These are phyloP conservation scores for Nicotiana sylvestris DNA, from an alignment of 257 asterid genomes.

Conservation along the genomic window DNA sequence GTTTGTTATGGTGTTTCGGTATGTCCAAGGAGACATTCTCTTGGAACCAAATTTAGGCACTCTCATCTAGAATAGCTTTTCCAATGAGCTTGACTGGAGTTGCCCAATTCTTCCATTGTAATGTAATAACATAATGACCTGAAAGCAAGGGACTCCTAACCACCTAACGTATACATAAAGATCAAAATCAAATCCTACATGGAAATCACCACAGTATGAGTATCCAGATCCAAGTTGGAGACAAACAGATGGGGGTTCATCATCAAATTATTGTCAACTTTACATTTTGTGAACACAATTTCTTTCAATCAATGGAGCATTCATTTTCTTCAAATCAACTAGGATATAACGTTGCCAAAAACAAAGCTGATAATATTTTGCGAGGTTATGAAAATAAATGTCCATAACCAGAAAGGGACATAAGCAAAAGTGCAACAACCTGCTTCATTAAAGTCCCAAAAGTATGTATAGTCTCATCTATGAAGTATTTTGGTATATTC, in stretches of 20 bases:
- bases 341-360: neutral
- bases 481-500: neutral
- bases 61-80: neutral
- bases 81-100: neutral
- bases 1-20: neutral
- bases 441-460: neutral
- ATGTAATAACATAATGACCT: neutral
- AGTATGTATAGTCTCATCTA: neutral
- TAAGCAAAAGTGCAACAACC: neutral
- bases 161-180: neutral
- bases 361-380: neutral
- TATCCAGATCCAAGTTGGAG: neutral
- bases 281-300: neutral
- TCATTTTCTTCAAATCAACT: neutral
- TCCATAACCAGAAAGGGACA: neutral
- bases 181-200: neutral
- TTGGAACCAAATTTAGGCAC: neutral
- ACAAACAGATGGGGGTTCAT: neutral
- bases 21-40: neutral
- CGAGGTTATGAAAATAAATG: neutral
- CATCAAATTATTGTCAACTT: neutral
- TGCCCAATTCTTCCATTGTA: neutral
- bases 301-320: neutral
- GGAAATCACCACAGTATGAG: neutral
- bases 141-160: neutral